phyloP scores from a whole-genome alignment of 2,329 filamentous ascomycete genomes.

The Aspergillus uvarum region DNA sequence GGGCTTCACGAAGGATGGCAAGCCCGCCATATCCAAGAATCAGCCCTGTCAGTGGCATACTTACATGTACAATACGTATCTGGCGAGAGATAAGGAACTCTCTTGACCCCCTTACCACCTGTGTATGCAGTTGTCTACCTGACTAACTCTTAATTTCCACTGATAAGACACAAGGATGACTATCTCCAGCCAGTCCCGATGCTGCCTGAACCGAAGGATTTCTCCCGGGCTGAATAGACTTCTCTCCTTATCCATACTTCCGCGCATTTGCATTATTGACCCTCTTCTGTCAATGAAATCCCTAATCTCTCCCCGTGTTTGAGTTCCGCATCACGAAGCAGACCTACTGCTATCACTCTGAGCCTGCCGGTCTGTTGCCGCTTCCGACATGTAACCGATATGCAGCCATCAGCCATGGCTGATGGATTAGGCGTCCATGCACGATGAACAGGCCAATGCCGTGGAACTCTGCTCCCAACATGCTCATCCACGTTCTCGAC shows the following conservation, averaged over 20 bases:
- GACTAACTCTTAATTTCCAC: not conserved
- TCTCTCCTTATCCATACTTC: constrained; percentile 8
- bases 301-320: constrained; percentile 13
- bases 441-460: not conserved
- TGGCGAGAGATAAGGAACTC: too few relatives aligned
- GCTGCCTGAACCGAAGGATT: not conserved
- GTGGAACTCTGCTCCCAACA: not conserved
- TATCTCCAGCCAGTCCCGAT: constrained; percentile 13
- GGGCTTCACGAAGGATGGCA: too few relatives aligned
- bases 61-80: too few relatives aligned
- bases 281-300: constrained; percentile 16
- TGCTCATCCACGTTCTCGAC: constrained; percentile 4
- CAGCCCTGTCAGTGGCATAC: too few relatives aligned
- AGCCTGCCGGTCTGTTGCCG: not conserved
- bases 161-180: not conserved
- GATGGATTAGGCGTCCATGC: not conserved
- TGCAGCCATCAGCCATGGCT: not conserved
- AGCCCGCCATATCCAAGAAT: too few relatives aligned
- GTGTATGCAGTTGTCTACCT: too few relatives aligned
- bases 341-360: not conserved
- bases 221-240: not conserved
- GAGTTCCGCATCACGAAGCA: constrained; percentile 2
- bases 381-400: not conserved
- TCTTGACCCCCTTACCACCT: too few relatives aligned
- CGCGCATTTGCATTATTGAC: constrained; percentile 14